These are phyloP conservation scores for Colletotrichum ledebouriae DNA, from an alignment of 2,329 filamentous ascomycete genomes.

Conservation along the genomic window DNA sequence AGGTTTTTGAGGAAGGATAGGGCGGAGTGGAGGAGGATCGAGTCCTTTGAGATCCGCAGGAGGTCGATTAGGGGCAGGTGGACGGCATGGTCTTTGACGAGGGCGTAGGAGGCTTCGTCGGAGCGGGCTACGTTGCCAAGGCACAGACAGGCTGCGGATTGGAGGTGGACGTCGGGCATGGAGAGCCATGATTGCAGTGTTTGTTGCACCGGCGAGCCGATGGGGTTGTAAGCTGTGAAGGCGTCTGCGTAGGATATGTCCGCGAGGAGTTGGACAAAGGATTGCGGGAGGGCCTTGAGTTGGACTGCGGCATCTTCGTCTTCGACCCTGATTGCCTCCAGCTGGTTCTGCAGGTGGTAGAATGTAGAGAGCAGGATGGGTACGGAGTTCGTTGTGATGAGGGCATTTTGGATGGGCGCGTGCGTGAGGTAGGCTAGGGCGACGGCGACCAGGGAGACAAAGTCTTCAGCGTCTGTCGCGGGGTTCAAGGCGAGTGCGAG, in stretches of 20 bases:
- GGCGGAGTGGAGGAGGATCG: conserved; percentile 68
- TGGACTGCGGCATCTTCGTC: conserved; percentile 59
- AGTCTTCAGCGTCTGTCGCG: conserved; percentile 66
- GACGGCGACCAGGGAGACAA: conserved; percentile 64
- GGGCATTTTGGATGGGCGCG: conserved; percentile 62
- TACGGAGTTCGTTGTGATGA: conserved; percentile 58
- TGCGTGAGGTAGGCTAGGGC: conserved; percentile 69
- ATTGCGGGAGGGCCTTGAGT: conserved; percentile 62
- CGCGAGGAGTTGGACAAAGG: conserved; percentile 65
- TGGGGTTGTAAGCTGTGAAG: conserved; percentile 58
- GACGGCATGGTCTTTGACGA: conserved; percentile 60
- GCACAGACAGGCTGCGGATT: conserved; percentile 70
- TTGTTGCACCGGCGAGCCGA: conserved; percentile 57
- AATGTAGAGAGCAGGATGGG: conserved; percentile 63
- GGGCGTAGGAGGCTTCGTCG: conserved; percentile 64
- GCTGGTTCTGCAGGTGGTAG: conserved; percentile 60
- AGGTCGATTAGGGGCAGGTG: conserved; percentile 60
- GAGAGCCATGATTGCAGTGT: conserved; percentile 63
- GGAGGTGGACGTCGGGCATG: conserved; percentile 58
- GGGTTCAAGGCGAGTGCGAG: conserved; percentile 62
- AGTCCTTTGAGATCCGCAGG: conserved; percentile 53
- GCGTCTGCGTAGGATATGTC: conserved; percentile 65
- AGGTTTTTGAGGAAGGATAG: conserved; percentile 76
- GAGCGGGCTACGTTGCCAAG: conserved; percentile 73
- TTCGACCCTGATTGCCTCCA: conserved; percentile 56